A percentile compares a stretch with the other conserved stretches of the same genome.
phyloP scores from a whole-genome alignment of 441 rosid genomes.

The Bruguiera hainesii region DNA sequence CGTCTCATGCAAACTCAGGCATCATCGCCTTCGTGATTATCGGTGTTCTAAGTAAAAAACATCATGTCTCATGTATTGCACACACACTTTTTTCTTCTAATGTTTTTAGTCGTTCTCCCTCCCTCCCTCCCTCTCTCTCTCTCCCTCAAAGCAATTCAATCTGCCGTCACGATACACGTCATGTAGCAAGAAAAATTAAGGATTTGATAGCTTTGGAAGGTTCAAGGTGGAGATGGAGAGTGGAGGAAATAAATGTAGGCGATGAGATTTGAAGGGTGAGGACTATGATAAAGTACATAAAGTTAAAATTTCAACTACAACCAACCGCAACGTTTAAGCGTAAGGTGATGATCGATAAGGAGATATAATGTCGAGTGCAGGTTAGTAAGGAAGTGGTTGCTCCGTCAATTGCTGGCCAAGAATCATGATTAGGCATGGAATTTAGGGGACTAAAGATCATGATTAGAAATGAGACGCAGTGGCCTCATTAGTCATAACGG shows the following conservation, averaged over 20 bases:
- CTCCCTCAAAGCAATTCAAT: background rate
- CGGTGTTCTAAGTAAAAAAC: too few species aligned
- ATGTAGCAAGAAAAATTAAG: conserved; percentile 10
- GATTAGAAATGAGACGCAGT: conserved; percentile 30
- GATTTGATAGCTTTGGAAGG: background rate
- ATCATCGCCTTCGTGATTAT: conserved; percentile 19
- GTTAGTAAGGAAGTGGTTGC: conserved; percentile 49
- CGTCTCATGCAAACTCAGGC: conserved; percentile 29
- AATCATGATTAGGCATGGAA: conserved; percentile 46
- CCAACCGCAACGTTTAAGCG: conserved; percentile 20
- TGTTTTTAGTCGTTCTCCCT: too few species aligned
- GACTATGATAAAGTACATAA: background rate
- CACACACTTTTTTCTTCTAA: background rate
- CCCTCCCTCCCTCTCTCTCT: background rate
- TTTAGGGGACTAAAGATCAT: conserved; percentile 37
- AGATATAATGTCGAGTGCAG: conserved; percentile 40
- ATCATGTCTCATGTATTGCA: background rate
- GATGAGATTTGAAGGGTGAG: background rate
- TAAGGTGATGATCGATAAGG: conserved; percentile 26
- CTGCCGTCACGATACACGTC: conserved; percentile 39
- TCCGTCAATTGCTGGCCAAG: conserved; percentile 47
- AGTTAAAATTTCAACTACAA: conserved; percentile 17
- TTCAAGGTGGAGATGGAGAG: background rate
- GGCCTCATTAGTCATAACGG: conserved; percentile 31
- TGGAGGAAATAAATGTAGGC: background rate